Conservation (phyloP, 768 basidiomycete genomes). For the Leucosporidium creatinivorum region DNA sequence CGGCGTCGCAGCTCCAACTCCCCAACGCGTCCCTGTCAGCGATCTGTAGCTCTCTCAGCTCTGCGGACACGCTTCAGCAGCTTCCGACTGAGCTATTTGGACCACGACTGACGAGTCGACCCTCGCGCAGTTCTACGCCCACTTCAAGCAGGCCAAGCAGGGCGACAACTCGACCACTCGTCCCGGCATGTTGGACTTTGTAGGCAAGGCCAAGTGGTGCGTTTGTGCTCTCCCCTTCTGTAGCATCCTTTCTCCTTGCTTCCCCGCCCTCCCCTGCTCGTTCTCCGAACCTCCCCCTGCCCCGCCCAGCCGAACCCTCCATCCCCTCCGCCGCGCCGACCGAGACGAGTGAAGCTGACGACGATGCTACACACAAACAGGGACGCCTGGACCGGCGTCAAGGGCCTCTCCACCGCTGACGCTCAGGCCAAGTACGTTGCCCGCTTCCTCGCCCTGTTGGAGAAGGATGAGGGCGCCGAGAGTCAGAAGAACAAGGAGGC, state of each 20-base stretch:
- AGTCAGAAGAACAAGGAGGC: slow-evolving; percentile 54
- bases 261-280: not conserved
- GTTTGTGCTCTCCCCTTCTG: slow-evolving; percentile 26
- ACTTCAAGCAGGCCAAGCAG: slow-evolving; percentile 79
- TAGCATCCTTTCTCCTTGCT: slow-evolving; percentile 19
- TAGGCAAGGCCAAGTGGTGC: slow-evolving; percentile 85
- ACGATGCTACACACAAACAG: slow-evolving; percentile 43
- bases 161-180: slow-evolving; percentile 38
- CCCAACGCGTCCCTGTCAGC: too few relatives aligned
- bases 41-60: too few relatives aligned
- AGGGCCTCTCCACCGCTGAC: slow-evolving; percentile 66
- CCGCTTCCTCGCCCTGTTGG: slow-evolving; percentile 60
- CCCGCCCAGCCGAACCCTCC: not conserved
- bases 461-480: slow-evolving; percentile 49
- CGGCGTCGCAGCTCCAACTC: too few relatives aligned
- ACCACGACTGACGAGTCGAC: too few relatives aligned
- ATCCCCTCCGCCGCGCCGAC: not conserved
- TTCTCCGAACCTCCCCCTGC: not conserved
- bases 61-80: too few relatives aligned
- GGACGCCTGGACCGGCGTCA: slow-evolving; percentile 74
- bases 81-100: too few relatives aligned
- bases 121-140: slow-evolving; percentile 89
- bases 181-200: slow-evolving; percentile 76
- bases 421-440: slow-evolving; percentile 68
- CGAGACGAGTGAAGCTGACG: not conserved